These are phyloP conservation scores for Mycena citricolor DNA, from an alignment of 1,284 basidiomycete species.

Conservation along the genomic window DNA sequence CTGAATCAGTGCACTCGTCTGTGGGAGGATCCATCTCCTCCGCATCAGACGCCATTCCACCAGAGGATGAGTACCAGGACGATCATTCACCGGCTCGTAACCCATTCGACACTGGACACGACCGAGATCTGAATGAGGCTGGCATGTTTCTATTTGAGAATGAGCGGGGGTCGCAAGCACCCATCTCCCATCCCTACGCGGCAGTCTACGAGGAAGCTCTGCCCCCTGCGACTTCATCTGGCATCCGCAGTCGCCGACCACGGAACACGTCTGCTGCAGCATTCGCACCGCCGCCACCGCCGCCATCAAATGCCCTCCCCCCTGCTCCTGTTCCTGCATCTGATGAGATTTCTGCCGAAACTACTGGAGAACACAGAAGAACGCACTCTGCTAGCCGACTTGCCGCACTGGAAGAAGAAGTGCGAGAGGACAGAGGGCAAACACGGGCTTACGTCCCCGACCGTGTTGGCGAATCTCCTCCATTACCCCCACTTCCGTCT, in stretches of 20 bases:
- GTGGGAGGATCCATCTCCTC: constrained; percentile 14
- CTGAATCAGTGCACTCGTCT: no score
- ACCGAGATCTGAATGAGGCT: constrained; percentile 8
- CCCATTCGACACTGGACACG: constrained; percentile 7
- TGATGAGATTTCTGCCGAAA: constrained; percentile 34
- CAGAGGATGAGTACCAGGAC: constrained; percentile 4
- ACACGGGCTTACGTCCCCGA: constrained; percentile 8
- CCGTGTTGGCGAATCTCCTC: constrained; percentile 58
- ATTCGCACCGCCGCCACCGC: constrained; percentile 65
- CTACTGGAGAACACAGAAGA: constrained; percentile 49
- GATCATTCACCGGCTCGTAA: background rate
- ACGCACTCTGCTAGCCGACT: constrained; percentile 58
- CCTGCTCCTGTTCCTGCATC: constrained; percentile 46
- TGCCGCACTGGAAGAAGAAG: constrained; percentile 62
- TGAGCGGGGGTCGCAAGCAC: constrained; percentile 37
- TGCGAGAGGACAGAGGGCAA: constrained; percentile 36
- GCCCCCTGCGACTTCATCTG: constrained; percentile 18
- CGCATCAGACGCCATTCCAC: constrained; percentile 1
- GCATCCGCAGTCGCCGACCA: constrained; percentile 7
- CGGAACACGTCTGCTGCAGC: constrained; percentile 38
- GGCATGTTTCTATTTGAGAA: constrained; percentile 44
- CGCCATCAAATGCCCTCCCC: constrained; percentile 61
- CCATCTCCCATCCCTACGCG: constrained; percentile 31
- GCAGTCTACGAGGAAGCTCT: constrained; percentile 29
- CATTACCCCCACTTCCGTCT: constrained; percentile 65